Evolutionary conservation across 371 early-diverging fungal genomes (phyloP), one percentile per base, ranked within the genome.

Genomic region (Smittium culicis): DNA sequence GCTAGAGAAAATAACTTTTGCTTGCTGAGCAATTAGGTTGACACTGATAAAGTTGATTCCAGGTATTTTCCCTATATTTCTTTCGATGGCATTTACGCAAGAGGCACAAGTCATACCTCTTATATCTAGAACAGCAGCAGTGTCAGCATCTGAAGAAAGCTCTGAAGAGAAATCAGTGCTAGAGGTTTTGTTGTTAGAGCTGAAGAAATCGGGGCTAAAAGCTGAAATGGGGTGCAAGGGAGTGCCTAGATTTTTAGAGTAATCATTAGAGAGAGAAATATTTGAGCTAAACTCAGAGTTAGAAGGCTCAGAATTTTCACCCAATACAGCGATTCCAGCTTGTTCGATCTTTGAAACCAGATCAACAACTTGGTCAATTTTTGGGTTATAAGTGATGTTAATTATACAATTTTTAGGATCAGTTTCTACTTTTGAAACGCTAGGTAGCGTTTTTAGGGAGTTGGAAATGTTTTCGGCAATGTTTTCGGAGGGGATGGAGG

Each of bases 61-160:
- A 0, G 78, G 72, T 0, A 73, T 72, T 0, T 60, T 64, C 28
- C 68, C 64, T 55, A 90, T 72, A 2, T 80, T 77, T 25, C 76
- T 74, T 70, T 92, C 90, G 34, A 93, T 88, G n/a, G 84, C 79
- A 54, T 81, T 82, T 8, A 93, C 91, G 73, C 93, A 93, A 0
- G 88, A 86, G 31, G 85, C 84, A 75, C 93, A 93, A 27, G 92
- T 90, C 93, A 93, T 92, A 5, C 93, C 94, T 25, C 77, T 77
- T 60, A 88, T 76, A 66, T 79, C 76, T 17, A 85, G 2, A 16
- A 66, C 3, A 16, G 58, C 56, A n/a, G 24, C 30, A 30, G 30
- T 45, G 11, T 62, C 63, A 2, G 2, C 63, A 27, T 45, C 20
- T 45, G 8, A 20, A 14, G 20, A 20, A 14, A 20, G 8, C 14